Evolutionary conservation across 1,284 basidiomycete species (phyloP).

Genomic region (Ganoderma sp.): DNA sequence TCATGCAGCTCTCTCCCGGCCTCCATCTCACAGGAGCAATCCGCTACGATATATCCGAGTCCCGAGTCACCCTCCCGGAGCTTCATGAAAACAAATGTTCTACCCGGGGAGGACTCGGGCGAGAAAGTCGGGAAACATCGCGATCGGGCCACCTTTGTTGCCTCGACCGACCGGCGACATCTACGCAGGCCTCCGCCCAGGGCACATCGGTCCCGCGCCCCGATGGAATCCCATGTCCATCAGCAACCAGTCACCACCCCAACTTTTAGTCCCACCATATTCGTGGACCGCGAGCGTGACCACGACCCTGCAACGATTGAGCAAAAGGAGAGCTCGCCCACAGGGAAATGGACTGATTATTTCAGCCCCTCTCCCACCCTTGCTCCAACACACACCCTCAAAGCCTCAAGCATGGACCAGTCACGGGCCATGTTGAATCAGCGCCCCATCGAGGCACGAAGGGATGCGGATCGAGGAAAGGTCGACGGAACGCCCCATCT

Average conservation of each 20-base stretch:
- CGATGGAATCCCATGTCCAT: constrained; percentile 7
- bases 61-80: not conserved
- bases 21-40: not conserved
- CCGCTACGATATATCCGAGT: not conserved
- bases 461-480: not conserved
- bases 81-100: constrained; percentile 6
- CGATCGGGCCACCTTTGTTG: not conserved
- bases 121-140: not conserved
- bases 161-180: constrained; percentile 6
- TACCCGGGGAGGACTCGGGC: not conserved
- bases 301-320: not conserved
- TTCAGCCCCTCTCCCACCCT: not conserved
- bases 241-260: not conserved
- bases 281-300: not conserved
- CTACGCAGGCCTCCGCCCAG: constrained; percentile 1
- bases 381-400: too few relatives aligned
- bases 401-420: not conserved
- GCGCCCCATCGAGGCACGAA: not conserved
- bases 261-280: not conserved
- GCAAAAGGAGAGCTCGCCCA: not conserved
- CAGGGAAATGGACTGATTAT: not conserved
- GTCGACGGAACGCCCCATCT: not conserved
- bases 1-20: not conserved
- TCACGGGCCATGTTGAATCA: not conserved
- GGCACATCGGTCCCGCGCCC: constrained; percentile 14